Percentiles rank a stretch among this genome's conserved stretches.
phyloP scores from a whole-genome alignment of 2,329 filamentous ascomycete genomes.

The Ophiostoma ulmi region DNA sequence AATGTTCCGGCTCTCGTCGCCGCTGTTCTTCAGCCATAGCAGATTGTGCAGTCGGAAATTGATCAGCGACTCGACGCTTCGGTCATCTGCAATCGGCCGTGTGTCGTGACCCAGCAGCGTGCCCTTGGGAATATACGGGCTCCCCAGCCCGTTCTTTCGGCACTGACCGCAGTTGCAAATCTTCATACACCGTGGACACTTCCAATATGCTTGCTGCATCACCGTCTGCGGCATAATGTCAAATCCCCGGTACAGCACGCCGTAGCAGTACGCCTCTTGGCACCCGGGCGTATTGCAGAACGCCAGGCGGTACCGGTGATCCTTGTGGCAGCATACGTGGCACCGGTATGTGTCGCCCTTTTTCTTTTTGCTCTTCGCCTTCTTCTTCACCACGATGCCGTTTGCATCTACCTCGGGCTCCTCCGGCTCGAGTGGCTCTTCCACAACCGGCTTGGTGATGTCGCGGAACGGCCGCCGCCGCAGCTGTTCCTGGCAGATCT shows the following conservation, averaged over 20 bases:
- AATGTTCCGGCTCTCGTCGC: slow-evolving; percentile 54
- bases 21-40: slow-evolving; percentile 64
- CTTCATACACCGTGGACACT: slow-evolving; percentile 78
- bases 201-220: slow-evolving; percentile 77
- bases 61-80: slow-evolving; percentile 84
- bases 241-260: slow-evolving; percentile 85
- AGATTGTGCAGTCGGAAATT: slow-evolving; percentile 89
- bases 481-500: slow-evolving; percentile 91
- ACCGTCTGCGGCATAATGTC: slow-evolving; percentile 80
- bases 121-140: slow-evolving; percentile 78
- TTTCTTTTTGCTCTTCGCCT: slow-evolving; percentile 54
- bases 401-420: slow-evolving; percentile 60
- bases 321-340: slow-evolving; percentile 76
- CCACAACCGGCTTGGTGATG: slow-evolving; percentile 59
- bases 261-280: slow-evolving; percentile 78
- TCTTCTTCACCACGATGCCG: slow-evolving; percentile 56
- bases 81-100: slow-evolving; percentile 78
- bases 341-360: slow-evolving; percentile 57
- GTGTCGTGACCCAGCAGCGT: slow-evolving; percentile 90
- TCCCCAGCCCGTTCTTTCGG: slow-evolving; percentile 59
- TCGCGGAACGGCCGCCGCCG: slow-evolving; percentile 76
- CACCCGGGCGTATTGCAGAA: slow-evolving; percentile 68
- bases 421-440: slow-evolving; percentile 42
- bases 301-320: slow-evolving; percentile 80
- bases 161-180: slow-evolving; percentile 86